Percentiles rank a stretch among this genome's conserved stretches.
These are phyloP conservation scores for Botryosphaeria agaves DNA, from an alignment of 2,329 filamentous ascomycete species.

Conservation along the genomic window DNA sequence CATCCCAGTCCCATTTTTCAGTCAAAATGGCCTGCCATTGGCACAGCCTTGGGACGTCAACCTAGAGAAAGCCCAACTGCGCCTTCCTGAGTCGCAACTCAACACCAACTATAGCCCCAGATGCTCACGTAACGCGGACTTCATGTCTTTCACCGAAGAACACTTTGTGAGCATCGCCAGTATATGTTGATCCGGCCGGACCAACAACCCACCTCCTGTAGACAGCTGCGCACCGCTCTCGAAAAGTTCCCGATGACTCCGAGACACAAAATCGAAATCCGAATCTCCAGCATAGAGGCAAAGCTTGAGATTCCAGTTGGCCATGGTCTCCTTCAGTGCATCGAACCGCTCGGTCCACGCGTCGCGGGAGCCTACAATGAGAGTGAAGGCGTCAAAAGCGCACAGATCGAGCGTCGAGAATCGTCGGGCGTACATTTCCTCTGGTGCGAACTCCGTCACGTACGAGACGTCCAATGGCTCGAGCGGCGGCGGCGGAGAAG, in stretches of 20 bases:
- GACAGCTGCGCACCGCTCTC: slow-evolving; percentile 8
- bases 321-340: background rate
- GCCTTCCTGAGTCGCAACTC: no score
- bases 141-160: background rate
- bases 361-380: slow-evolving; percentile 8
- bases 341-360: slow-evolving; percentile 4
- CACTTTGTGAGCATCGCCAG: slow-evolving; percentile 5
- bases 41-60: no score
- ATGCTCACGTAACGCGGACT: background rate
- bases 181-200: slow-evolving; percentile 24
- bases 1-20: no score
- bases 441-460: slow-evolving; percentile 12
- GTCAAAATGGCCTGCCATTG: no score
- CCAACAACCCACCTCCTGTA: slow-evolving; percentile 12
- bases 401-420: slow-evolving; percentile 22
- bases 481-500: slow-evolving; percentile 2
- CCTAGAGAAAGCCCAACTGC: no score
- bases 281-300: slow-evolving; percentile 3
- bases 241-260: slow-evolving; percentile 8
- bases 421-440: slow-evolving; percentile 10
- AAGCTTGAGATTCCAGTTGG: slow-evolving; percentile 4
- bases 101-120: background rate
- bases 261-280: slow-evolving; percentile 10
- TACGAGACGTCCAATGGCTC: slow-evolving; percentile 17
- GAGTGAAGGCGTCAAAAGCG: slow-evolving; percentile 13